Percentiles rank a stretch among this genome's conserved stretches.
These are phyloP conservation scores for Citrus trifoliata DNA, from an alignment of 345 rosid species.

Conservation along the genomic window DNA sequence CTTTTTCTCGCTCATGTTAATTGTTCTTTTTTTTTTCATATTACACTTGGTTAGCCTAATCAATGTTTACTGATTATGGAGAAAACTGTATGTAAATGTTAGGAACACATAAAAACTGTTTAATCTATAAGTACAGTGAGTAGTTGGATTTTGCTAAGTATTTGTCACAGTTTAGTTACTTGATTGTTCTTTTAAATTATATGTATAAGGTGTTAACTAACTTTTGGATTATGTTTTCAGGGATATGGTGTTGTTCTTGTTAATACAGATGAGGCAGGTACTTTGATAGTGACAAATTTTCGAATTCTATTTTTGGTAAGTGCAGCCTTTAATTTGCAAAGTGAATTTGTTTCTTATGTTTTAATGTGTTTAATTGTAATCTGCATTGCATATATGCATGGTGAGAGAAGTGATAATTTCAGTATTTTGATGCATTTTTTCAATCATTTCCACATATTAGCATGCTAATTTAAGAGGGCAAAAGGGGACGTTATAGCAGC, in stretches of 20 bases:
- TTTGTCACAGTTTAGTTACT: too few relatives aligned
- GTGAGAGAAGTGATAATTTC: not conserved
- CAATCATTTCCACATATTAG: conserved; percentile 1
- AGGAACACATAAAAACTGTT: not conserved
- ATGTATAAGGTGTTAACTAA: not conserved
- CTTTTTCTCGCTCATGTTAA: too few relatives aligned
- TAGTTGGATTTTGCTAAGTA: not conserved
- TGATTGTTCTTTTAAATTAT: not conserved
- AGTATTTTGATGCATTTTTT: conserved; percentile 4
- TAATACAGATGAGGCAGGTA: conserved; percentile 81
- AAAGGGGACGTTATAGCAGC: not conserved
- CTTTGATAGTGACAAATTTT: conserved; percentile 79
- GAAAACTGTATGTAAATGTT: not conserved
- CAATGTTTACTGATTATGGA: not conserved
- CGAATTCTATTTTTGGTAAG: conserved; percentile 93
- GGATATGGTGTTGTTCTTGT: conserved; percentile 80
- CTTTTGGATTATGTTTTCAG: conserved; percentile 43
- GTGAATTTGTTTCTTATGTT: not conserved
- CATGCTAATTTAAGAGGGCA: not conserved
- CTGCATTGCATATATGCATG: conserved; percentile 1
- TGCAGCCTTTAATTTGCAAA: not conserved
- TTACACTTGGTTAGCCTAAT: not conserved
- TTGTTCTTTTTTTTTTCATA: too few relatives aligned
- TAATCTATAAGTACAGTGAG: not conserved
- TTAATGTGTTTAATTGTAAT: not conserved